phyloP scores from a whole-genome alignment of 768 basidiomycete species.

The Phaeolepiota aurea region DNA sequence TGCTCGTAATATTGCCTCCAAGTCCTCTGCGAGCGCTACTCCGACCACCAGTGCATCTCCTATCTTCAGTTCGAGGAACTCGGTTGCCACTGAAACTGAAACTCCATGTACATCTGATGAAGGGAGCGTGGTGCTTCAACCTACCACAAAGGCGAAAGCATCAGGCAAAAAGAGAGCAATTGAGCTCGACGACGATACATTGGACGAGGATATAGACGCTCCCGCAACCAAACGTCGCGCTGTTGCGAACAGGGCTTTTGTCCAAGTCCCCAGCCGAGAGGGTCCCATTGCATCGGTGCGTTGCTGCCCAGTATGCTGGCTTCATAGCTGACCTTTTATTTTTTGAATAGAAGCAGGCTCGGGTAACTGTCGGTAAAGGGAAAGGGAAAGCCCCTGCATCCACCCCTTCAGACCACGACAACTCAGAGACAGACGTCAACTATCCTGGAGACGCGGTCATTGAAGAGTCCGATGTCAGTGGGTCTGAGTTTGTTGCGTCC shows the following conservation, averaged over 20 bases:
- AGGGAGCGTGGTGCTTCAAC: conserved; percentile 17
- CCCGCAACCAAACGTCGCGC: conserved; percentile 23
- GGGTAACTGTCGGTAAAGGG: conserved; percentile 9
- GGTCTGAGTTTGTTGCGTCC: conserved; percentile 51
- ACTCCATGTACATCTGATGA: conserved; percentile 50
- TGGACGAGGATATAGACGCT: background rate
- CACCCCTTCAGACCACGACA: conserved; percentile 22
- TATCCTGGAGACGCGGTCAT: conserved; percentile 9
- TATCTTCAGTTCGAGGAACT: conserved; percentile 35
- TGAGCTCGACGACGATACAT: background rate
- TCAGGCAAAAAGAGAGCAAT: background rate
- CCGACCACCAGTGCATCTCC: conserved; percentile 40
- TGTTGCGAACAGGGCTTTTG: conserved; percentile 21
- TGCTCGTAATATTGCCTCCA: conserved; percentile 14
- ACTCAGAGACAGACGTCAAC: conserved; percentile 15
- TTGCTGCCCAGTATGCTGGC: too few species aligned
- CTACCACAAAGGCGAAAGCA: conserved; percentile 16
- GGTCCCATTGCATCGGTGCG: too few species aligned
- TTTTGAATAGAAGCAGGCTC: too few species aligned
- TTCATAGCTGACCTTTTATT: too few species aligned
- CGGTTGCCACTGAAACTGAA: conserved; percentile 24
- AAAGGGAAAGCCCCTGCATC: conserved; percentile 16
- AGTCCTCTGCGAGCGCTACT: conserved; percentile 25
- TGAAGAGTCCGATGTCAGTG: conserved; percentile 47
- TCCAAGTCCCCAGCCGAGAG: conserved; percentile 25